Base-by-base conservation (phyloP, 352 stramenopile species). In the Aphanomyces astaci region DNA sequence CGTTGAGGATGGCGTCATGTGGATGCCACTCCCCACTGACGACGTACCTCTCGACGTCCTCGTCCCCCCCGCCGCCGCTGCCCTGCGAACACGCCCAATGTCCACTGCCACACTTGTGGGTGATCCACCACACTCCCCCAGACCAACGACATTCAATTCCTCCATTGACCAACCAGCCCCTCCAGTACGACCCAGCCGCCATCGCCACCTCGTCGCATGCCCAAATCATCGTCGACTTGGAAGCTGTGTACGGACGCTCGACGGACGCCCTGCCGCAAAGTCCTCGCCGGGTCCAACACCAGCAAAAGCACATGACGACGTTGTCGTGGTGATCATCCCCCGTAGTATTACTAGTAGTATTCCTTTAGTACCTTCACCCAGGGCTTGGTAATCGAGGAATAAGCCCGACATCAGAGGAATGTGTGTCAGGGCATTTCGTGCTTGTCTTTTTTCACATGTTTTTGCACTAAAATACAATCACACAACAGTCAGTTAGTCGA, bases 391-490 rank as follows among this genome's bases (percentile, higher is more conserved):
- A n/a, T n/a, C n/a, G n/a, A n/a, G n/a, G n/a, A n/a, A n/a, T n/a
- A n/a, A n/a, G n/a, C n/a, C n/a, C n/a, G n/a, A n/a, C n/a, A n/a
- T n/a, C n/a, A n/a, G n/a, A n/a, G 36, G 7, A 43, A 7, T 7
- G 36, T 15, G 36, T 36, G 33, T 36, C 7, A 17, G 13, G 27
- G 52, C 52, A 40, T 30, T 1, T 30, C 27, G 56, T 64, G 56
- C 19, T 36, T 7, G 32, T 64, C 56, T 36, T 64, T 64, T 22
- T 64, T 64, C 11, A 46, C 17, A 46, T 64, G 56, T 52, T 64
- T 64, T 64, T 64, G 56, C 33, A 64, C 56, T 64, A 64, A 13
- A 45, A 24, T 13, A 4, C 25, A 60, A 22, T 60, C 52, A n/a
- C n/a, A n/a, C n/a, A n/a, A n/a, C n/a, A n/a, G n/a, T n/a, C n/a